Evolutionary conservation across 2,329 filamentous ascomycete genomes (phyloP).

Genomic region (Sarocladiaceae sp.): DNA sequence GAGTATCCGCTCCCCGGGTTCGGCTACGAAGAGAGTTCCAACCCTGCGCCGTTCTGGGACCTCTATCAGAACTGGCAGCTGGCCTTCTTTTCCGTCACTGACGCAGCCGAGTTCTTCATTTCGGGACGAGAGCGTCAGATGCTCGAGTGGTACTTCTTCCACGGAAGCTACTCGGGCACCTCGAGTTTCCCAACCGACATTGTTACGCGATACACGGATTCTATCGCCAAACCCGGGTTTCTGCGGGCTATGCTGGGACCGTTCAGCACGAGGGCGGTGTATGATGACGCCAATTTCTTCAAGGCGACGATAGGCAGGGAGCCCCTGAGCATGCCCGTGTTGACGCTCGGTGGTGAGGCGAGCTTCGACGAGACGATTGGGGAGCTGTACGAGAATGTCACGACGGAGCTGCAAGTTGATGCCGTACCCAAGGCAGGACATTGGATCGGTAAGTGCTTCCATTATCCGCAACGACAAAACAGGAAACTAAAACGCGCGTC

Average conservation of each 20-base stretch:
- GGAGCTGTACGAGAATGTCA: conserved; percentile 12
- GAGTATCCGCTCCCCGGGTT: conserved; percentile 37
- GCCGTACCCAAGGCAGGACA: conserved; percentile 21
- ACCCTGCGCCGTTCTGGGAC: conserved; percentile 27
- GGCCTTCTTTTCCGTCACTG: conserved; percentile 39
- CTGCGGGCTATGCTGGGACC: conserved; percentile 31
- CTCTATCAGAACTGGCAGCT: conserved; percentile 35
- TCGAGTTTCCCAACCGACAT: conserved; percentile 30
- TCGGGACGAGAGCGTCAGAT: conserved; percentile 33
- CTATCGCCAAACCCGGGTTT: conserved; percentile 37
- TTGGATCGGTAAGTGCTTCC: conserved; percentile 18
- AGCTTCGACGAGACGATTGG: conserved; percentile 14
- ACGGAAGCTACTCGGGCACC: conserved; percentile 33
- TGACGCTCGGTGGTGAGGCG: conserved; percentile 21
- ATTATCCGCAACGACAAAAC: too few relatives aligned
- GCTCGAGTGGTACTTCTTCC: conserved; percentile 40
- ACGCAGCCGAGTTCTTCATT: conserved; percentile 40
- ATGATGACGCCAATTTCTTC: conserved; percentile 30
- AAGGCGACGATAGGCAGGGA: conserved; percentile 12
- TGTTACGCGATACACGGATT: conserved; percentile 29
- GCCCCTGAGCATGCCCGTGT: conserved; percentile 14
- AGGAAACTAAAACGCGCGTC: background rate
- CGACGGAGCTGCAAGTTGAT: conserved; percentile 14
- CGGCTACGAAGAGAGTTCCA: conserved; percentile 27
- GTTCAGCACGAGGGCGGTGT: conserved; percentile 25